These are phyloP conservation scores for Elongisporangium anandrum DNA, from an alignment of 352 stramenopile species.

Conservation along the genomic window DNA sequence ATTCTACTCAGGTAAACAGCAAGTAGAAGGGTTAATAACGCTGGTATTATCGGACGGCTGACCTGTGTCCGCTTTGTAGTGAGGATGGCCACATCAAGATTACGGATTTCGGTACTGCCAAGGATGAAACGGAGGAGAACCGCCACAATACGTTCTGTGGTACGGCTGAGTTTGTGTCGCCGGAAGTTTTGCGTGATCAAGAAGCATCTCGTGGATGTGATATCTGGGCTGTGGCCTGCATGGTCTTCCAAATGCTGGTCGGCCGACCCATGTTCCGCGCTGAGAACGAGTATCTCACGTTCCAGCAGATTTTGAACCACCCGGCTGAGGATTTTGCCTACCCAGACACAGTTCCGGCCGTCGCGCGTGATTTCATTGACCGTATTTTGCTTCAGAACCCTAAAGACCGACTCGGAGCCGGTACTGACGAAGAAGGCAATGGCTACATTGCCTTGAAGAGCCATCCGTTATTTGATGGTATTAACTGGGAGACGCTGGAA, in stretches of 20 bases:
- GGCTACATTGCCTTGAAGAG: conserved; percentile 67
- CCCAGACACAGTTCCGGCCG: conserved; percentile 44
- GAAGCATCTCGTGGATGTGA: conserved; percentile 82
- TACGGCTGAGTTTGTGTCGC: conserved; percentile 91
- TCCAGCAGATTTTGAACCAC: conserved; percentile 88
- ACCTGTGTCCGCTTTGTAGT: conserved; percentile 7
- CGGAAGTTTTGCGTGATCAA: conserved; percentile 86
- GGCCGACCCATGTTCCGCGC: conserved; percentile 82
- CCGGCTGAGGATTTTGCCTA: conserved; percentile 76
- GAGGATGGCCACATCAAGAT: conserved; percentile 87
- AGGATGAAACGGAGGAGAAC: conserved; percentile 77
- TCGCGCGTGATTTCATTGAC: conserved; percentile 73
- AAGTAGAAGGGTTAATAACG: not conserved
- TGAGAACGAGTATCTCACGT: conserved; percentile 90
- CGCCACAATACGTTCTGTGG: conserved; percentile 88
- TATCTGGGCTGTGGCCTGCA: conserved; percentile 89
- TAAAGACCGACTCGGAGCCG: conserved; percentile 60
- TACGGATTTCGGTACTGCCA: conserved; percentile 88
- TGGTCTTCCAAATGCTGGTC: conserved; percentile 89
- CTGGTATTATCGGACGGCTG: not conserved
- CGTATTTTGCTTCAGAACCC: conserved; percentile 76
- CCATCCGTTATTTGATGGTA: conserved; percentile 82
- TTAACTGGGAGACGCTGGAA: conserved; percentile 65
- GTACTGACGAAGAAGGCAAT: conserved; percentile 68
- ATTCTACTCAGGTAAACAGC: conserved; percentile 60